Evolutionary conservation across 495 filamentous ascomycete genomes (phyloP), one percentile per base, ranked within the genome.

Genomic region (Usnea hakonensis): DNA sequence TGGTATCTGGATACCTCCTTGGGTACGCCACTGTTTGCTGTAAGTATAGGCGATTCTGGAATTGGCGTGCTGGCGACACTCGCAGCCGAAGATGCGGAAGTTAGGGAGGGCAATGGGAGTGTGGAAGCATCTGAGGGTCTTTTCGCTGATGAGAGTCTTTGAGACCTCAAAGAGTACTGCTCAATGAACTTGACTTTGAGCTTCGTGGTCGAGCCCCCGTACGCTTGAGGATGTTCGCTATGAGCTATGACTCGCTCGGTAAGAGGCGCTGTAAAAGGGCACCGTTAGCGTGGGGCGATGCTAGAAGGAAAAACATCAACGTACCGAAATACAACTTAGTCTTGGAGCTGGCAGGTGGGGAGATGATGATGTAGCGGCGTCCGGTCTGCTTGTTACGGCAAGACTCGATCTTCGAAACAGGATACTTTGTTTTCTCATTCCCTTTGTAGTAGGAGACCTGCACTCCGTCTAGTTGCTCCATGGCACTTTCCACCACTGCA

Each of bases 161-260:
- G 64, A 21, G 54, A 62, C 6, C 48, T 57, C 28, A 65, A 46
- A 23, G 38, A 53, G 33, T 48, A 53, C 23, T 40, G 36, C 21
- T 60, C 52, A 28, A 57, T 32, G 19, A 65, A 58, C 28, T 65
- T 65, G 38, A 65, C 64, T 58, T 30, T 57, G 37, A 58, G 32
- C 16, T 41, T 65, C 2, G 11, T 43, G 23, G 13, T 58, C 23
- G 64, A 58, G 16, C 55, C n/a, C n/a, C n/a, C 64, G 46, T 61
- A 62, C 13, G 64, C 59, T 57, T 58, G 33, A 35, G 64, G 59
- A 44, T 62, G 64, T 57, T 65, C 59, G 35, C 52, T 57, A 21
- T 62, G 64, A 26, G 64, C 33, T 38, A 65, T 46, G 43, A 56
- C 57, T 11, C 54, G 64, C 26, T 55, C 58, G 23, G 30, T 57